Base-by-base conservation (phyloP, 2,329 filamentous ascomycete genomes). In the Fusarium verrucosum region DNA sequence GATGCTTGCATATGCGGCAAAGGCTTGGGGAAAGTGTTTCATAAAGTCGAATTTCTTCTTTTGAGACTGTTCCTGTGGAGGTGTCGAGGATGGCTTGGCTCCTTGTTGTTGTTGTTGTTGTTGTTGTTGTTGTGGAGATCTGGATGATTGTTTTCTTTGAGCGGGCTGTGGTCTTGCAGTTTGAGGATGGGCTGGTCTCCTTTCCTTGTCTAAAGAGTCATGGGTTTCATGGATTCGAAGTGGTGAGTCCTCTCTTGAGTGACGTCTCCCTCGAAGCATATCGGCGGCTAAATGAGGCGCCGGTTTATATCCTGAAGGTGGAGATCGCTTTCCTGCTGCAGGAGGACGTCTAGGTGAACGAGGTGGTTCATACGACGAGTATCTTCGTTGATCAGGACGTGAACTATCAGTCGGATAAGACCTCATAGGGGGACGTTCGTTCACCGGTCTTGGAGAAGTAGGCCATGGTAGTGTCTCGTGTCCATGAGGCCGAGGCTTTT, bases 1-100 rank as follows among this genome's bases (percentile, higher is more conserved):
- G 10, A 75, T 52, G 4, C 73, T 68, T 1, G 69, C 66, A 35
- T 74, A 74, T 2, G 74, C 70, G 0, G 64, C 70, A 0, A 76
- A 49, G 0, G 70, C 67, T 17, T 65, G 56, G 0, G 74, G 72
- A 19, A 75, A 64, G 3, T 71, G 62, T 7, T 64, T 55, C 20
- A 70, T 47, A 3, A 74, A 64, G 8, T 65, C 50, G 1, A 45
- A 42, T 3, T 37, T 35, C 14, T 63, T 54, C 35, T 51, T 69
- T 19, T 33, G 47, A 0, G 40, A 16, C 2, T 45, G 56, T 10
- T 13, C 46, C 13, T 40, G 41, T 1, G 16, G 2, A 0, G 60
- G 19, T 1, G 42, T 65, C 11, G 26, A 42, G 1, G 23, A 1
- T 20, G 30, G 30, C 2, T 30, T 49, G 5, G 33, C 23, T 3